Evolutionary conservation across 805 yeast genomes (phyloP), one percentile per base, ranked within the genome.

Genomic region (Naumovozyma castellii): DNA sequence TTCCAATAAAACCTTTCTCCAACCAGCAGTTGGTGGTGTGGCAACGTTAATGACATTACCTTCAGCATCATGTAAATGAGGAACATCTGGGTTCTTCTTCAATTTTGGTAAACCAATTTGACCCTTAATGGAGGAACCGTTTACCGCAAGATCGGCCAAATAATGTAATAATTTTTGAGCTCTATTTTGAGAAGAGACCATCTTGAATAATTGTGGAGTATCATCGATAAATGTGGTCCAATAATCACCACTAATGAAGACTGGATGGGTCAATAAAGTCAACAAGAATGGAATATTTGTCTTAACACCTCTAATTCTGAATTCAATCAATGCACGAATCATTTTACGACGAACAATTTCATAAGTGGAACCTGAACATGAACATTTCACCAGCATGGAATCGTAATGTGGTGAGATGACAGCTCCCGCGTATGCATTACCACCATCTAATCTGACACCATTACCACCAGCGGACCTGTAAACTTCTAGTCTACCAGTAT

Each of bases 141-240:
- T 92, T 57, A 92, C 97, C 43, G 88, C 84, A 59, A 92, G 66
- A 56, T 92, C 97, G 42, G 87, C 98, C 51, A 92, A 71, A 68
- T 92, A 92, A 35, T 84, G 79, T 64, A 92, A 73, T 50, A 94
- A 65, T 66, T 92, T 90, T 66, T 84, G 94, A 46, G 98, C 98
- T 70, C 98, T 82, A 76, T 92, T 92, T 67, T 85, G 92, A 41
- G 97, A 90, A 18, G 81, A 69, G 59, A 88, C 84, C 92, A 94
- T 84, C 61, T 85, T 87, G 75, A 92, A 92, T 60, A 92, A 72
- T 41, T 85, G 76, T 39, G 99, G 99, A 41, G 98, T 90, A 65
- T 92, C 99, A 63, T 90, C 98, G 57, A 90, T 92, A 57, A 90
- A 90, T 18, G 98, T 90, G 42, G 98, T 90, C 98, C 98, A 90